Base-by-base conservation (phyloP, 2,329 filamentous ascomycete genomes). In the Curvularia eragrostidis region DNA sequence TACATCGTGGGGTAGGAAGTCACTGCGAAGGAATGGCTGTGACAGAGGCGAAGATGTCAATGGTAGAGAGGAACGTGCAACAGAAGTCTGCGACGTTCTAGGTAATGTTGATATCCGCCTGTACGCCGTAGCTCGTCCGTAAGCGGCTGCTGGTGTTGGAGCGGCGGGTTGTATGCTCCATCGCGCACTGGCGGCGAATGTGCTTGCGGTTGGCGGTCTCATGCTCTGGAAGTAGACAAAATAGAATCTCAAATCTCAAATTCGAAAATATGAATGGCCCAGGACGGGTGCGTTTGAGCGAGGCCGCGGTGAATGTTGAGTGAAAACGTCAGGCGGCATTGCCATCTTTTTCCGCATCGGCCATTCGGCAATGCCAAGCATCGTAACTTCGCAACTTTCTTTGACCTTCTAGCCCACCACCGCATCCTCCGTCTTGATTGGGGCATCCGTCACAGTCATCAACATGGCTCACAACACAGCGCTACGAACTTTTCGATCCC, bases 41-140 rank as follows among this genome's bases (percentile, higher is more conserved):
- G 51, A 67, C 48, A 70, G 61, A 41, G 60, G 49, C 18, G 60
- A 47, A 5, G 58, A 49, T 48, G 48, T 51, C 13, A 43, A 56
- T 3, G 56, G 72, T 7, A 64, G 41, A 10, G 57, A 53, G 0
- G 57, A 56, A 70, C 66, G 65, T 62, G 71, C 63, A 51, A 71
- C 71, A 30, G 65, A 66, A 28, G 58, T 54, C 34, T 64, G 66
- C 49, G 69, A 60, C 8, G 59, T 43, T 39, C 59, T 28, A 21
- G 72, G 60, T 26, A 65, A 56, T 47, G 70, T 75, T 21, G 71
- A 76, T 81, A 82, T 76, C 75, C 81, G 77, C 65, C 81, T 76
- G 71, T 82, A 81, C 53, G 80, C 76, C 49, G 80, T 77, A 32
- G 81, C 79, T 66, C 80, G 75, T 67, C 79, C 79, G 67, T 79